phyloP scores from a whole-genome alignment of 2,329 filamentous ascomycete genomes.

The Botrytis fabae region DNA sequence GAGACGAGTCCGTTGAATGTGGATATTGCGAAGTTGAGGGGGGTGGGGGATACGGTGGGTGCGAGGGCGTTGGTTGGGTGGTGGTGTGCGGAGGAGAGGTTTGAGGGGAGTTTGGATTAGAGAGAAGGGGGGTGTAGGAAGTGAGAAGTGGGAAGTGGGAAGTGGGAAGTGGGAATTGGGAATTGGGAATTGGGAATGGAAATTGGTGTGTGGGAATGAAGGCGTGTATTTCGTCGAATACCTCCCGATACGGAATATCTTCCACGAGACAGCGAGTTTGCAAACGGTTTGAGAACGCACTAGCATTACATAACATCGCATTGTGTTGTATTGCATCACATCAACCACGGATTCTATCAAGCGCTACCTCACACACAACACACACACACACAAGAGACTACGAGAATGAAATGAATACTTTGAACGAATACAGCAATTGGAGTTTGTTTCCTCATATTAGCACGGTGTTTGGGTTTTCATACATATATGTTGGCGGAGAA shows the following conservation, averaged over 20 bases:
- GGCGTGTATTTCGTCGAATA: not conserved
- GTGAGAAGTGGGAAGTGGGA: no score
- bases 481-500: not conserved
- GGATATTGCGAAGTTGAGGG: constrained; percentile 70
- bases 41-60: constrained; percentile 64
- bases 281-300: not conserved
- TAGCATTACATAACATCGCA: not conserved
- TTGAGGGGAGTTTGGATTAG: constrained; percentile 21
- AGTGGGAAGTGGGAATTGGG: no score
- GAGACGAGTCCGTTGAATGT: constrained; percentile 74
- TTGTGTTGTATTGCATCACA: not conserved
- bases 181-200: no score
- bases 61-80: constrained; percentile 70
- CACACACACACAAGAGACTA: not conserved
- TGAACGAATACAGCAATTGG: not conserved
- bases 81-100: constrained; percentile 55
- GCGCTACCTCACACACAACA: not conserved
- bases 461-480: not conserved
- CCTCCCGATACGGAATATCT: not conserved
- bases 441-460: not conserved
- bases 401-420: not conserved
- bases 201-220: not conserved
- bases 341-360: not conserved
- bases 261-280: not conserved
- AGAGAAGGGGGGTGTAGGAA: no score